Base-by-base conservation (phyloP, 2,329 filamentous ascomycete genomes). In the Pseudocercospora musae region DNA sequence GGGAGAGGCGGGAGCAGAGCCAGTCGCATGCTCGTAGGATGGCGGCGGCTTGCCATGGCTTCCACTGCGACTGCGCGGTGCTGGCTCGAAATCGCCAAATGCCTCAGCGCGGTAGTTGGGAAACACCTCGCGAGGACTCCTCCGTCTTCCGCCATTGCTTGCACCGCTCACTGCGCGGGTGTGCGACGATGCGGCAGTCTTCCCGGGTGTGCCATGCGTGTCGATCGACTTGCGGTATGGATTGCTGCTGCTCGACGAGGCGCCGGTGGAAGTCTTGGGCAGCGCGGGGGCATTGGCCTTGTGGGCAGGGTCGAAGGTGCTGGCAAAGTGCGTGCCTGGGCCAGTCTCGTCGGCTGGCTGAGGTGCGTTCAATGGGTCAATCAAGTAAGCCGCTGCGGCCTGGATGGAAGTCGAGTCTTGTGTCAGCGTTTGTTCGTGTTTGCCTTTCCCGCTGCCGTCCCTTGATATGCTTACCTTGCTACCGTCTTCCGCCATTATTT, bases 341-440 rank as follows among this genome's bases (percentile, higher is more conserved):
- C 88, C 87, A 53, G 85, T 89, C 72, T 89, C 86, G 65, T 88
- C 84, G 63, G 81, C 85, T 13, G 89, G 89, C 65, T 90, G 86
- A 9, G 87, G 87, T 21, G 82, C 87, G 69, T 81, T 86, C 65
- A 92, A 79, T 66, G 89, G 89, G 69, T 89, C 87, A 67, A 91
- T 84, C 49, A 92, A 79, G 71, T 89, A 87, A 70, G 85, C 83
- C 21, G 66, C 62, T 58, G 82, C 79, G 48, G 88, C 87, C 88
- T 91, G 71, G 20, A 15, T 40, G 62, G 31, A 37, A 18, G 21
- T 29, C 20, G 20, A n/a, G 48, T 20, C 2, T 37, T 27, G 56
- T 57, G 60, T 73, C 59, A 68, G 68, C 56, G 23, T 63, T 27
- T 50, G 48, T 46, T 46, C 21, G 63, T 49, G 48, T 44, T 37